These are phyloP conservation scores for Penicillium sp. DNA, from an alignment of 2,329 filamentous ascomycete genomes.

Conservation along the genomic window DNA sequence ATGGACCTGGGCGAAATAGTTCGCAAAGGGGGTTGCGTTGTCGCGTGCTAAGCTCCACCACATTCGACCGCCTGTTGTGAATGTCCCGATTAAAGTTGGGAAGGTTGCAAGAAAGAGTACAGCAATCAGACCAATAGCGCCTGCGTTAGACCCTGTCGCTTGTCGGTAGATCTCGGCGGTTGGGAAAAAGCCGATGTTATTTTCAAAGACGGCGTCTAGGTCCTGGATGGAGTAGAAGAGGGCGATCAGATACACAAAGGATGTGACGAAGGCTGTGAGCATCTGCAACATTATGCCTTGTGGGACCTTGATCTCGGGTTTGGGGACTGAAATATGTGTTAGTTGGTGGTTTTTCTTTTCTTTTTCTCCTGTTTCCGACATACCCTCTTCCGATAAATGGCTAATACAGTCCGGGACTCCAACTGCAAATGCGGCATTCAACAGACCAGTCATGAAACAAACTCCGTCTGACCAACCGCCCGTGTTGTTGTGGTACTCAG, in stretches of 20 bases:
- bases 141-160: slow-evolving; percentile 46
- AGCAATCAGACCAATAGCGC: slow-evolving; percentile 46
- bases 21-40: slow-evolving; percentile 47
- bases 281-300: slow-evolving; percentile 42
- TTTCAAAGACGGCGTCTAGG: slow-evolving; percentile 47
- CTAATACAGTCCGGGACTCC: slow-evolving; percentile 56
- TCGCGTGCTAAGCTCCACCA: slow-evolving; percentile 55
- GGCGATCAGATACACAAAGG: slow-evolving; percentile 44
- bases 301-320: slow-evolving; percentile 32
- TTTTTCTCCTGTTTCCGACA: neutral
- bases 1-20: slow-evolving; percentile 43
- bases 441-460: slow-evolving; percentile 50
- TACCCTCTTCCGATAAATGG: slow-evolving; percentile 52
- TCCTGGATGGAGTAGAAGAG: slow-evolving; percentile 27
- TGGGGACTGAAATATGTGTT: slow-evolving; percentile 14
- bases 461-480: slow-evolving; percentile 28
- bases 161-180: slow-evolving; percentile 59
- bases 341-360: neutral
- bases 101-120: slow-evolving; percentile 49
- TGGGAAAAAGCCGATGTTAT: slow-evolving; percentile 44
- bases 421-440: slow-evolving; percentile 60
- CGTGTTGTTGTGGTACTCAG: slow-evolving; percentile 23
- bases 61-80: slow-evolving; percentile 50
- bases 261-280: slow-evolving; percentile 35
- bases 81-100: slow-evolving; percentile 46